Conservation (phyloP, 345 rosid genomes). For the Euphorbia pulcherrima region DNA sequence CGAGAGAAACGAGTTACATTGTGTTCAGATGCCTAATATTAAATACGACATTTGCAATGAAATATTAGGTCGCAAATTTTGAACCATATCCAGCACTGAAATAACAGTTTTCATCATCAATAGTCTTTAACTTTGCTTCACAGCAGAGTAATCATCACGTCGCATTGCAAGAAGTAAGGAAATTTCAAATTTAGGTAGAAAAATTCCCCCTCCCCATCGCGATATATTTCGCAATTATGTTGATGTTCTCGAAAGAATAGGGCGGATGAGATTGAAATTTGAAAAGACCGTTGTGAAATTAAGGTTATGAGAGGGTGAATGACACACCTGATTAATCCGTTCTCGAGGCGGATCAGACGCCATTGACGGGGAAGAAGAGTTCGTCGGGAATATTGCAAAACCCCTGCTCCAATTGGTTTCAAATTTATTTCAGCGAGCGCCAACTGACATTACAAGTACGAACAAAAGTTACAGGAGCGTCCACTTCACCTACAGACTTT, state of each 20-base stretch:
- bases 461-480: neutral
- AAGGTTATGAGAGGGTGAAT: constrained; percentile 1
- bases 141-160: neutral
- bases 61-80: neutral
- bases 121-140: neutral
- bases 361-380: constrained; percentile 36
- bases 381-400: constrained; percentile 23
- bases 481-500: too few relatives aligned
- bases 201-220: neutral
- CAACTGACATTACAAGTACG: neutral
- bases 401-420: constrained; percentile 24
- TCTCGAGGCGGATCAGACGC: constrained; percentile 54
- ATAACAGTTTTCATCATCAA: neutral
- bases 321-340: constrained; percentile 68
- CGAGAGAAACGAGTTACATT: constrained; percentile 1
- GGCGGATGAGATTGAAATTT: constrained; percentile 2
- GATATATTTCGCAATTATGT: neutral
- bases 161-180: neutral
- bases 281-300: neutral
- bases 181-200: neutral
- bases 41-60: neutral
- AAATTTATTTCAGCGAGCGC: constrained; percentile 13
- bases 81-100: neutral
- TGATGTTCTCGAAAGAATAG: neutral
- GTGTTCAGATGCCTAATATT: neutral